These are phyloP conservation scores for Dryas drummondii DNA, from an alignment of 306 rosid genomes.

Conservation along the genomic window DNA sequence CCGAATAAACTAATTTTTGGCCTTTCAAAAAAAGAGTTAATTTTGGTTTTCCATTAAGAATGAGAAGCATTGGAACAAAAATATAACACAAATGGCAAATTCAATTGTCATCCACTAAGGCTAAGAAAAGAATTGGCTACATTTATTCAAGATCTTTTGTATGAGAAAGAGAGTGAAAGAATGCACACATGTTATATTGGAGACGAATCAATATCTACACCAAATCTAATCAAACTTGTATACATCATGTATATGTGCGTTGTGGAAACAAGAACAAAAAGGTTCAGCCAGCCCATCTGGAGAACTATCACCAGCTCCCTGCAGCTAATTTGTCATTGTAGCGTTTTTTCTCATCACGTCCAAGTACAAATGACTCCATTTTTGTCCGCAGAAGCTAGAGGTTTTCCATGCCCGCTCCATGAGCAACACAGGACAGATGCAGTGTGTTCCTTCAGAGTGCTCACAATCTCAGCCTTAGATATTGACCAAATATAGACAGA, in stretches of 20 bases:
- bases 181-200: constrained; percentile 3
- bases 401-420: constrained; percentile 85
- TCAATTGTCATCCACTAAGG: background rate
- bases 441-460: constrained; percentile 77
- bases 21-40: too few species aligned
- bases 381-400: constrained; percentile 91
- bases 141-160: constrained; percentile 1
- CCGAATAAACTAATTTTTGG: too few species aligned
- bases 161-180: background rate
- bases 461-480: constrained; percentile 67
- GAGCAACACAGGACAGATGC: constrained; percentile 83
- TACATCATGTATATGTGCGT: constrained; percentile 11
- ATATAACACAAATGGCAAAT: too few species aligned
- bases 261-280: background rate
- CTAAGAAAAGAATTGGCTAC: background rate
- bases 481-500: constrained; percentile 81
- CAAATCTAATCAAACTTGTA: background rate
- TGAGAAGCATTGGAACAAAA: background rate
- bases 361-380: constrained; percentile 82
- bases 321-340: too few species aligned
- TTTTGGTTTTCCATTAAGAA: too few species aligned
- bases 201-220: constrained; percentile 29
- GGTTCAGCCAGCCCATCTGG: background rate
- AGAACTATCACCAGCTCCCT: too few species aligned
- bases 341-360: constrained; percentile 33